Evolutionary conservation across 2,329 filamentous ascomycete species (phyloP), one percentile per base, ranked within the genome.

Genomic region (Fusarium chaquense): DNA sequence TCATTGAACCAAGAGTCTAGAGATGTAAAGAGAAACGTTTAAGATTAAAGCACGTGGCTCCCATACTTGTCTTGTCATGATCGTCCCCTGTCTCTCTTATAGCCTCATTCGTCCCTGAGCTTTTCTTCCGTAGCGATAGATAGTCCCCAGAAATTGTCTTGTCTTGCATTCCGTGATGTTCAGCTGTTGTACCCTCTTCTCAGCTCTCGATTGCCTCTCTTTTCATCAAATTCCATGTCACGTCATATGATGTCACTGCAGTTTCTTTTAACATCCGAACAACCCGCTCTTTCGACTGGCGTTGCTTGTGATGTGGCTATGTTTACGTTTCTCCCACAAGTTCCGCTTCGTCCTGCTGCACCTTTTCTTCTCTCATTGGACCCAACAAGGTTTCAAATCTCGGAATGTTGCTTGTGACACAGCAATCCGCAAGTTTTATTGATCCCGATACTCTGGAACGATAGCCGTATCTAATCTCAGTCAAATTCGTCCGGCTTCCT

Each of bases 181-280:
- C 38, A 36, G 60, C 24, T 51, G 18, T 20, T 16, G 30, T 57
- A 47, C 44, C 43, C 35, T 52, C 64, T 64, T 60, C 50, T 57
- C 55, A 69, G 41, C 65, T 67, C n/a, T 11, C 22, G 20, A 35
- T 40, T 41, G 32, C 28, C 9, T 38, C 38, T 43, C n/a, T 44
- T n/a, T 40, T 18, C 33, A 16, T 18, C 33, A 36, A 54, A 38
- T 30, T 36, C 38, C 30, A 51, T 28, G 58, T 53, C 67, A 65
- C 58, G 67, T 71, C 67, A 58, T 65, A 70, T 67, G 54, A 70
- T 70, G 67, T 70, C 67, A 68, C 58, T 51, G 33, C 6, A 46
- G 32, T 51, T 68, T 12, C 18, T 53, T 47, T 61, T 45, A 10
- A 18, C 24, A 9, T 54, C 55, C 47, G 46, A 38, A 12, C 41